These are phyloP conservation scores for Arxiozyma heterogenica DNA, from an alignment of 1,139 yeast species.

Conservation along the genomic window DNA sequence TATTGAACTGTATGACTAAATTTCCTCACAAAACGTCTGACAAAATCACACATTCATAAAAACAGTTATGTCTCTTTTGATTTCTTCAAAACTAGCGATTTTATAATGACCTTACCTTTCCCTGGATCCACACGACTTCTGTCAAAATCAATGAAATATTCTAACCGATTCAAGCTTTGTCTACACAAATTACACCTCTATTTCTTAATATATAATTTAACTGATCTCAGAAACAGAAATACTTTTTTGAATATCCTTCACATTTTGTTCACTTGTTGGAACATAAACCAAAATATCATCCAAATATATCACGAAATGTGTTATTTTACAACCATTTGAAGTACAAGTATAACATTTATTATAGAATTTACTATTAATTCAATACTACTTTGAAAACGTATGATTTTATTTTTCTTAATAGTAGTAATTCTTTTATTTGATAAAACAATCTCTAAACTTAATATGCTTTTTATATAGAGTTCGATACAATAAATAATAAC, in stretches of 20 bases:
- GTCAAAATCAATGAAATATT: background rate
- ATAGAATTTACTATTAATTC: too few relatives aligned
- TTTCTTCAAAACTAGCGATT: background rate
- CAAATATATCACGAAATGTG: slow-evolving; percentile 15
- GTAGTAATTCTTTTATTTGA: too few relatives aligned
- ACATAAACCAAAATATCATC: slow-evolving; percentile 26
- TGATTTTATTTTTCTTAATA: too few relatives aligned
- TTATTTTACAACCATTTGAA: too few relatives aligned
- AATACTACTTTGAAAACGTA: too few relatives aligned
- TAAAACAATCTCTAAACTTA: too few relatives aligned
- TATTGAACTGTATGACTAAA: background rate
- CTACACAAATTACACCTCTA: background rate
- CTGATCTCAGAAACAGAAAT: background rate
- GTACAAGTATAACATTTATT: too few relatives aligned
- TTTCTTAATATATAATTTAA: background rate
- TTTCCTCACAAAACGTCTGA: background rate
- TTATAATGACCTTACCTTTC: background rate
- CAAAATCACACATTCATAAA: background rate
- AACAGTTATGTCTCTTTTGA: background rate
- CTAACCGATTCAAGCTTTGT: background rate
- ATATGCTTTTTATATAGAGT: too few relatives aligned
- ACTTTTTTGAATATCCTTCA: slow-evolving; percentile 7
- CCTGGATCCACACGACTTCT: background rate
- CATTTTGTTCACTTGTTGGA: slow-evolving; percentile 11
- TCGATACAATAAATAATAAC: too few relatives aligned